These are phyloP conservation scores for Ciborinia camelliae DNA, from an alignment of 2,329 filamentous ascomycete species.

Conservation along the genomic window DNA sequence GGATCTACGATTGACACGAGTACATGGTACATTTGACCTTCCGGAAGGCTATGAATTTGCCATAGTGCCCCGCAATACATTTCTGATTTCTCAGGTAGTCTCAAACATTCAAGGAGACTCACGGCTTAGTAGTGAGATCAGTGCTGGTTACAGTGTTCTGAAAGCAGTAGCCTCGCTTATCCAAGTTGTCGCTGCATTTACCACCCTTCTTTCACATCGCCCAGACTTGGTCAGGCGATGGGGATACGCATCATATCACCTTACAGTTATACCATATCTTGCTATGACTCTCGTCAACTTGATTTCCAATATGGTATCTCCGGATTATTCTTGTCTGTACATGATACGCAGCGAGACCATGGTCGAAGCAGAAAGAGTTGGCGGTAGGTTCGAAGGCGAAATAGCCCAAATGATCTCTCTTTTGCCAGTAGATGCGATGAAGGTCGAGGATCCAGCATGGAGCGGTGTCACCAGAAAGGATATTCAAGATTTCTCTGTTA, in stretches of 20 bases:
- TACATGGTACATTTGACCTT: background rate
- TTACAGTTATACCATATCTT: slow-evolving; percentile 33
- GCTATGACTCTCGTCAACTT: slow-evolving; percentile 37
- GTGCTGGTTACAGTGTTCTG: slow-evolving; percentile 6
- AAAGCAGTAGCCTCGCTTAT: slow-evolving; percentile 24
- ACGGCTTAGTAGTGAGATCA: background rate
- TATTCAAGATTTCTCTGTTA: background rate
- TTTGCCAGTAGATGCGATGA: background rate
- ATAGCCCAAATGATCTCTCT: slow-evolving; percentile 4
- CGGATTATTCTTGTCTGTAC: slow-evolving; percentile 34
- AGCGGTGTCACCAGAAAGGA: background rate
- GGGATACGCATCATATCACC: slow-evolving; percentile 38
- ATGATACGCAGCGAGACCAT: slow-evolving; percentile 26
- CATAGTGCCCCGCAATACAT: slow-evolving; percentile 1
- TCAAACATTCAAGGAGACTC: background rate
- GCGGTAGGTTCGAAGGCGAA: slow-evolving; percentile 9
- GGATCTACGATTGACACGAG: background rate
- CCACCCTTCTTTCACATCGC: slow-evolving; percentile 30
- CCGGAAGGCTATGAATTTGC: slow-evolving; percentile 7
- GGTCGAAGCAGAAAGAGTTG: slow-evolving; percentile 19
- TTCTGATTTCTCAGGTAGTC: background rate
- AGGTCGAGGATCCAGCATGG: slow-evolving; percentile 2
- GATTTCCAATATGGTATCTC: slow-evolving; percentile 30
- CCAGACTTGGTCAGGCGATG: slow-evolving; percentile 33
- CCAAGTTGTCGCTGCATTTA: slow-evolving; percentile 29